These are phyloP conservation scores for Microstegium vimineum DNA, from an alignment of 176 grass and related monocot species.

Conservation along the genomic window DNA sequence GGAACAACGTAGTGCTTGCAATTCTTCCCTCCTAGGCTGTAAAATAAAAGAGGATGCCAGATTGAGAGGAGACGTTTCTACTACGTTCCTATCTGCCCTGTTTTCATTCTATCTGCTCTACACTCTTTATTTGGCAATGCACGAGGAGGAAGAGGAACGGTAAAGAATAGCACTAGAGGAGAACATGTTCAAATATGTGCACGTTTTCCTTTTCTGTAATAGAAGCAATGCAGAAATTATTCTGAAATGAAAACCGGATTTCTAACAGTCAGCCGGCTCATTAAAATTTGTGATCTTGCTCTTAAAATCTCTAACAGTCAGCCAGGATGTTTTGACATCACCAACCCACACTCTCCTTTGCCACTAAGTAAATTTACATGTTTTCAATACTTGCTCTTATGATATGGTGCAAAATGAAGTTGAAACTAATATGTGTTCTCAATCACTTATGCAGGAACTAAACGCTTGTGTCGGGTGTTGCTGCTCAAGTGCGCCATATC, in stretches of 20 bases:
- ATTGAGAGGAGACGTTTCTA: not conserved
- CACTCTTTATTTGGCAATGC: constrained; percentile 35
- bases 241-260: not conserved
- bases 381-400: too few species aligned
- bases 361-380: too few species aligned
- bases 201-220: not conserved
- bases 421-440: too few species aligned
- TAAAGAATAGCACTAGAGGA: constrained; percentile 2
- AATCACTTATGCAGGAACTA: too few species aligned
- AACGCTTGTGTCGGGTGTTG: too few species aligned
- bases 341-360: too few species aligned
- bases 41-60: not conserved
- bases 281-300: not conserved
- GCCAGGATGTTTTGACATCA: too few species aligned
- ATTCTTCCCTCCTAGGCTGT: not conserved
- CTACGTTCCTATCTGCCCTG: not conserved
- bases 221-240: not conserved
- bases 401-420: too few species aligned
- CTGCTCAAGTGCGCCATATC: too few species aligned
- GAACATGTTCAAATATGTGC: not conserved
- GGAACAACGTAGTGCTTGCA: not conserved
- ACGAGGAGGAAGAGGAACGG: not conserved
- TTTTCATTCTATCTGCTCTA: not conserved
- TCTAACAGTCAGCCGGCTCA: not conserved
- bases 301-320: too few species aligned